Percentiles rank a stretch among this genome's conserved stretches.
Evolutionary conservation across 768 basidiomycete species (phyloP).

Genomic region (Mycena indigotica): DNA sequence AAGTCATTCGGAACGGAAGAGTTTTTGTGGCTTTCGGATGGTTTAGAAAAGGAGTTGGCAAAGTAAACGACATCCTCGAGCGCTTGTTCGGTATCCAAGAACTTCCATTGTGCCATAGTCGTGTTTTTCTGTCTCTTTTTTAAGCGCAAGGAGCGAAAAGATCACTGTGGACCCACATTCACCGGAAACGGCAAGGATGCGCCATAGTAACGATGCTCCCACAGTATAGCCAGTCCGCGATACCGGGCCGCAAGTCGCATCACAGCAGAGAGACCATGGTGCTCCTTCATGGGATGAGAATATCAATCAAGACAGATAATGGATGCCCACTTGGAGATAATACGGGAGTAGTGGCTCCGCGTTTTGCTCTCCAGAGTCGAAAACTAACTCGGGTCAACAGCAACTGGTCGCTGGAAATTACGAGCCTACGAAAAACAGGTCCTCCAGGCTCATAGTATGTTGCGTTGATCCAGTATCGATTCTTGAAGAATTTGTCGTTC

Average conservation of each 20-base stretch:
- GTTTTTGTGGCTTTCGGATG: constrained; percentile 12
- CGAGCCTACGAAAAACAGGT: constrained; percentile 45
- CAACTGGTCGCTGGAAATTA: background rate
- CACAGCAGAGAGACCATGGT: constrained; percentile 49
- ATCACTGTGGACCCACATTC: constrained; percentile 34
- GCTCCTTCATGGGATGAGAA: constrained; percentile 35
- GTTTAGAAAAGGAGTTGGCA: constrained; percentile 40
- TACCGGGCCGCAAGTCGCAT: constrained; percentile 52
- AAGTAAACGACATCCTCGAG: constrained; percentile 54
- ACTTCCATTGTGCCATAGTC: constrained; percentile 48
- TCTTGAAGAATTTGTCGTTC: constrained; percentile 39
- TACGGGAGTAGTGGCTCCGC: constrained; percentile 50
- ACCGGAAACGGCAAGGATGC: constrained; percentile 50
- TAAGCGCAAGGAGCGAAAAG: background rate
- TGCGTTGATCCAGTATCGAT: constrained; percentile 52
- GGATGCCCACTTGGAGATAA: constrained; percentile 43
- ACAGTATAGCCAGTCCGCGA: constrained; percentile 48
- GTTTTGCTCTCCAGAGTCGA: constrained; percentile 54
- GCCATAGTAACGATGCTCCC: constrained; percentile 56
- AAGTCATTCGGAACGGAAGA: constrained; percentile 17
- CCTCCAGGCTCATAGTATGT: constrained; percentile 51
- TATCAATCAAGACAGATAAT: background rate
- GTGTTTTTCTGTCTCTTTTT: constrained; percentile 40
- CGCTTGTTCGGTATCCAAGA: constrained; percentile 50
- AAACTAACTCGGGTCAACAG: constrained; percentile 35